Percentiles rank a stretch among this genome's conserved stretches.
These are phyloP conservation scores for Fusarium subglutinans DNA, from an alignment of 2,329 filamentous ascomycete species.

Conservation along the genomic window DNA sequence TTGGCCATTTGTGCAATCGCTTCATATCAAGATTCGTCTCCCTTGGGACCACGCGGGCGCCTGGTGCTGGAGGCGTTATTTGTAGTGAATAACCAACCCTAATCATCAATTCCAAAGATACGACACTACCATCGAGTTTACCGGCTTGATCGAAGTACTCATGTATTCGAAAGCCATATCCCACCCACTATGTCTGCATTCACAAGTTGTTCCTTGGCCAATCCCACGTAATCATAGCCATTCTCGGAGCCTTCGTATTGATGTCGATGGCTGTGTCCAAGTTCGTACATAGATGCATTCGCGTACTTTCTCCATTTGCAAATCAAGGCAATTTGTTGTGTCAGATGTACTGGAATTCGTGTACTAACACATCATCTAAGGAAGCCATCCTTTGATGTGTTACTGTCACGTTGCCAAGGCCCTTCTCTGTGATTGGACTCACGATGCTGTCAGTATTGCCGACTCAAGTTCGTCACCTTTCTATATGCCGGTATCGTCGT, in stretches of 20 bases:
- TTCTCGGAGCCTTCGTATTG: conserved; percentile 27
- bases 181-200: conserved; percentile 12
- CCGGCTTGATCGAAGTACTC: conserved; percentile 20
- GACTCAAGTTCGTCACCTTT: conserved; percentile 21
- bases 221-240: conserved; percentile 28
- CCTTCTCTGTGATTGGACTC: conserved; percentile 39
- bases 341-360: conserved; percentile 19
- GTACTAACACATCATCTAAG: conserved; percentile 16
- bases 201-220: conserved; percentile 8
- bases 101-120: conserved; percentile 31
- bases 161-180: conserved; percentile 17
- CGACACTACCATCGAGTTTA: conserved; percentile 10
- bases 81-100: conserved; percentile 30
- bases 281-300: conserved; percentile 29
- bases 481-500: conserved; percentile 26
- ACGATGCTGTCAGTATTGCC: conserved; percentile 32
- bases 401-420: conserved; percentile 39
- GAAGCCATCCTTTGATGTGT: conserved; percentile 19
- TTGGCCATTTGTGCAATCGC: conserved; percentile 26
- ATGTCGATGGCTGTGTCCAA: conserved; percentile 30
- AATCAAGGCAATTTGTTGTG: conserved; percentile 18
- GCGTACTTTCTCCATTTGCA: conserved; percentile 23
- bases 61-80: background rate
- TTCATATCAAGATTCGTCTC: conserved; percentile 20
- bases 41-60: conserved; percentile 13